Evolutionary conservation across 345 rosid genomes (phyloP).

Genomic region (Sisymbrium irio): DNA sequence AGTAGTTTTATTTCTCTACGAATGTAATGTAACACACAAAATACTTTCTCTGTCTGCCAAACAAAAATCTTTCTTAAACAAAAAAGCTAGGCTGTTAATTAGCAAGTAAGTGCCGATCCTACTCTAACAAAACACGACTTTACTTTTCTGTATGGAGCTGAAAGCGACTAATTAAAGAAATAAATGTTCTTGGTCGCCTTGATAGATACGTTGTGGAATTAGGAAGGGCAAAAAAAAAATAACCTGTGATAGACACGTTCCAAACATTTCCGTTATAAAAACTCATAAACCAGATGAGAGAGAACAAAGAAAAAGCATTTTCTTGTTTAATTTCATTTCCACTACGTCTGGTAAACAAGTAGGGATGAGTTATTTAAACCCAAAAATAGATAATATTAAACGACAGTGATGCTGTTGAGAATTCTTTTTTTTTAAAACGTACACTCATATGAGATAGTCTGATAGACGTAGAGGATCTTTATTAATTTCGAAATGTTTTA

Average conservation of each 20-base stretch:
- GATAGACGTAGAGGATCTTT: not conserved
- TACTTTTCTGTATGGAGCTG: not conserved
- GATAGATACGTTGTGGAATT: not conserved
- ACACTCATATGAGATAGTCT: not conserved
- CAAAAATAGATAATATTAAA: not conserved
- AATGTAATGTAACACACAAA: no score
- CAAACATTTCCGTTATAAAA: not conserved
- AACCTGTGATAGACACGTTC: not conserved
- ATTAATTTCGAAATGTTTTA: not conserved
- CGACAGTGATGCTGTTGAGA: not conserved
- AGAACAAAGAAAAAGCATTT: no score
- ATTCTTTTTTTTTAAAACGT: not conserved
- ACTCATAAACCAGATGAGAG: no score
- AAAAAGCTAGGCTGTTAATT: no score
- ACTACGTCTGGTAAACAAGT: slow-evolving; percentile 34
- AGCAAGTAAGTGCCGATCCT: not conserved
- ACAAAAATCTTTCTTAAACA: not conserved
- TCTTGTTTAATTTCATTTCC: not conserved
- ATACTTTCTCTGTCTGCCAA: not conserved
- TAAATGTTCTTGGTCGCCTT: not conserved
- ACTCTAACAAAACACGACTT: not conserved
- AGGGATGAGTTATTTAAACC: slow-evolving; percentile 29
- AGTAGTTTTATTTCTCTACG: no score
- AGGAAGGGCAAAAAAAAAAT: not conserved
- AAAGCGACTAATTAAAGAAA: not conserved